Conservation (phyloP, 2,329 filamentous ascomycete species). For the Chaetomium olivaceum region DNA sequence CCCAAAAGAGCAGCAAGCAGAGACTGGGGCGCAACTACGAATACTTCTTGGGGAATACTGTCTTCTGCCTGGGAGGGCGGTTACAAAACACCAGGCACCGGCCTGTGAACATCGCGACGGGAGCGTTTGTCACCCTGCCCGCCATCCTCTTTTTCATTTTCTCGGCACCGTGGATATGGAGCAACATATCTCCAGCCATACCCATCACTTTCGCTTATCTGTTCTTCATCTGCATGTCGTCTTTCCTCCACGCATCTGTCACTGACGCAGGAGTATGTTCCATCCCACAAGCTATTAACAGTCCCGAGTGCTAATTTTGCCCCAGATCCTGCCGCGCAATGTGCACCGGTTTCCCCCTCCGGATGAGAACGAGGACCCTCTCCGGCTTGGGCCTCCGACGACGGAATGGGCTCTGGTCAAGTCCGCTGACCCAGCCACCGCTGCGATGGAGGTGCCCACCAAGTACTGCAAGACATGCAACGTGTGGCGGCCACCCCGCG, state of each 20-base stretch:
- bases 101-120: conserved; percentile 88
- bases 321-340: conserved; percentile 85
- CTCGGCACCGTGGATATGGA: conserved; percentile 83
- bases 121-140: conserved; percentile 75
- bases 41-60: conserved; percentile 90
- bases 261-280: conserved; percentile 87
- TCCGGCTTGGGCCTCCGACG: conserved; percentile 77
- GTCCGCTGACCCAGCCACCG: conserved; percentile 69
- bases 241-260: conserved; percentile 88
- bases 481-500: conserved; percentile 93
- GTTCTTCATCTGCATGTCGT: conserved; percentile 88
- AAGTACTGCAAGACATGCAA: conserved; percentile 98
- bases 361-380: conserved; percentile 74
- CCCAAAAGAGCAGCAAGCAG: conserved; percentile 35
- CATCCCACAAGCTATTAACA: neutral
- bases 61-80: conserved; percentile 83
- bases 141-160: conserved; percentile 80
- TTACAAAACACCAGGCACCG: conserved; percentile 84
- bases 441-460: conserved; percentile 95
- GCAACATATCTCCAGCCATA: conserved; percentile 81
- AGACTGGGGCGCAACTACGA: conserved; percentile 75
- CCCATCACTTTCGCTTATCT: conserved; percentile 89
- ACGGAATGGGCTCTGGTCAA: conserved; percentile 95
- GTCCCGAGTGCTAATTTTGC: conserved; percentile 23
- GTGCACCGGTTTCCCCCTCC: conserved; percentile 82